Percentiles rank a stretch among this genome's conserved stretches.
Conservation (phyloP, 306 rosid species). For the Vigna radiata region DNA sequence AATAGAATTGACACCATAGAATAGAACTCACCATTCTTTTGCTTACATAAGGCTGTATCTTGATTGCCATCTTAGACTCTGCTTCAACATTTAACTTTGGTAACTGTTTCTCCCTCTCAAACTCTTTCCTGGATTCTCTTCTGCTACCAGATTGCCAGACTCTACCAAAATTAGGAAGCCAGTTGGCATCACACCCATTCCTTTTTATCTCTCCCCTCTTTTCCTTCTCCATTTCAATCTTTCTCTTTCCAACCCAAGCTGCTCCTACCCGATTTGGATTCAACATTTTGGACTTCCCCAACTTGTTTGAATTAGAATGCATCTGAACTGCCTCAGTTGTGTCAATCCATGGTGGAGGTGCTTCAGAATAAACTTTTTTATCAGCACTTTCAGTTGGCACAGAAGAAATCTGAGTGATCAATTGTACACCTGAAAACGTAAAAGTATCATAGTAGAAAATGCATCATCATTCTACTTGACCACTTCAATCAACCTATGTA, state of each 20-base stretch:
- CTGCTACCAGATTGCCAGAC: conserved; percentile 99
- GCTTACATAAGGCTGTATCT: conserved; percentile 84
- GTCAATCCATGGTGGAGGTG: conserved; percentile 87
- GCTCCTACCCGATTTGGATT: conserved; percentile 92
- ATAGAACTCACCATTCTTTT: conserved; percentile 81
- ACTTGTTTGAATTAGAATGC: conserved; percentile 51
- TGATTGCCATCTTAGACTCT: conserved; percentile 59
- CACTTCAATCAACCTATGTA: conserved; percentile 15
- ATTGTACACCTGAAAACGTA: conserved; percentile 62
- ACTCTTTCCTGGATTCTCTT: conserved; percentile 87
- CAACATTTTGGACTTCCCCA: conserved; percentile 69
- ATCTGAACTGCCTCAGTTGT: conserved; percentile 58
- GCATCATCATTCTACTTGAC: conserved; percentile 31
- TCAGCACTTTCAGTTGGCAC: conserved; percentile 49
- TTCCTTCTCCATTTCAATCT: conserved; percentile 89
- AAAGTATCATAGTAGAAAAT: conserved; percentile 46
- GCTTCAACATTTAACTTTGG: conserved; percentile 58
- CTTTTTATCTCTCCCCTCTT: conserved; percentile 79
- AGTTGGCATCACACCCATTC: conserved; percentile 63
- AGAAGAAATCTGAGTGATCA: conserved; percentile 55
- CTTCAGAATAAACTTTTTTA: conserved; percentile 78
- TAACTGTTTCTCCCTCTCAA: conserved; percentile 70
- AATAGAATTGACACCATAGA: conserved; percentile 19
- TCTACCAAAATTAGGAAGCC: conserved; percentile 97
- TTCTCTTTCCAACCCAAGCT: conserved; percentile 97